Percentiles rank a stretch among this genome's conserved stretches.
These are phyloP conservation scores for Athelia psychrophila DNA, from an alignment of 1,284 basidiomycete genomes.

Conservation along the genomic window DNA sequence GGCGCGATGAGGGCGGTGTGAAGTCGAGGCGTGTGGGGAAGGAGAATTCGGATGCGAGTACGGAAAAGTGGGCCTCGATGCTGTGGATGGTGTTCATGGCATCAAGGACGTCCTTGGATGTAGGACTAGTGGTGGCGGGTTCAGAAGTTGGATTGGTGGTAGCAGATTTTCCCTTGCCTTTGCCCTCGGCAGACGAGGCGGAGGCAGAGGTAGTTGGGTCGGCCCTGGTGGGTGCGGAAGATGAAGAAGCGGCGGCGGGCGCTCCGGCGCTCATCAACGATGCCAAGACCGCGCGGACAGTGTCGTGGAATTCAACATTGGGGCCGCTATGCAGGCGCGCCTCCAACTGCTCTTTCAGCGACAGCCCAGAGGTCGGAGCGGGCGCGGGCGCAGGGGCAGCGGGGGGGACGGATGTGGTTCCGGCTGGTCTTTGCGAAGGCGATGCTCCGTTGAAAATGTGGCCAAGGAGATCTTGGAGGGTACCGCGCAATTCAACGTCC, in stretches of 20 bases:
- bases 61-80: conserved; percentile 34
- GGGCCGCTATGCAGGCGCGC: background rate
- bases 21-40: conserved; percentile 44
- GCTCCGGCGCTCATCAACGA: background rate
- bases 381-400: conserved; percentile 5
- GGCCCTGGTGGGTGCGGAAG: conserved; percentile 1
- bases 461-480: conserved; percentile 33
- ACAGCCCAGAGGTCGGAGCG: background rate
- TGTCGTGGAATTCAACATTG: background rate
- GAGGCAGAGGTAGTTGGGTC: conserved; percentile 4
- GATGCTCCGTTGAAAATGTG: conserved; percentile 17
- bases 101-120: conserved; percentile 25
- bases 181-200: conserved; percentile 12
- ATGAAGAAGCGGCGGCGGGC: background rate
- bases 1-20: conserved; percentile 16
- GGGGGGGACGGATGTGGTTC: background rate
- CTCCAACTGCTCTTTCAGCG: background rate
- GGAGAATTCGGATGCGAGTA: conserved; percentile 34
- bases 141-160: background rate
- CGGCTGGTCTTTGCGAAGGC: too few relatives aligned
- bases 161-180: conserved; percentile 26
- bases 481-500: conserved; percentile 32
- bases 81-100: conserved; percentile 31
- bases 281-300: background rate
- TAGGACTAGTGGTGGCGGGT: conserved; percentile 10